Evolutionary conservation across 2,329 filamentous ascomycete species (phyloP), one percentile per base, ranked within the genome.

Genomic region (Cordyceps javanica): DNA sequence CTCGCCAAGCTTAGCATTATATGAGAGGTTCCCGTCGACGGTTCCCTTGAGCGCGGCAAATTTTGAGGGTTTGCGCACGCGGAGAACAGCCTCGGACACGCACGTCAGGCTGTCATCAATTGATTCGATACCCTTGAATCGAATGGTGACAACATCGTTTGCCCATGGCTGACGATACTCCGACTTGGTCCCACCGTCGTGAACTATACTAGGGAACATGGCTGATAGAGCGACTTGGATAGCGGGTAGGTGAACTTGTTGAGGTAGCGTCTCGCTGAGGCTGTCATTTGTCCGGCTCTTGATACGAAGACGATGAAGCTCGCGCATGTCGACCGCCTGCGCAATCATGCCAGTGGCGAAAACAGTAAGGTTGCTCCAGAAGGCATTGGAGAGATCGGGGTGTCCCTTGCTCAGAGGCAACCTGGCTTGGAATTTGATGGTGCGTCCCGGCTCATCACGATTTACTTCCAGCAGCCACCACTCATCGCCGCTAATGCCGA

Each of bases 391-490:
- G 52, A 79, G 65, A 51, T 75, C 72, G 30, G 78, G 73, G 34
- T 76, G 69, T 21, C 72, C 73, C 45, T 72, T 73, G 25, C 69
- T 73, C 46, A 81, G 71, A 30, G 74, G 75, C 53, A 82, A 65
- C 58, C 68, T 71, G 28, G 73, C 69, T 60, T 73, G 71, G 16
- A 72, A 67, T 48, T 63, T 68, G 44, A 67, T 57, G 3, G 62
- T 51, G 19, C 67, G 68, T 21, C 61, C 62, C 21, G 64, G 53
- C 32, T 65, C 62, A 26, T 62, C 61, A 19, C 65, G 65, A 54
- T 67, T 85, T 79, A 83, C 70, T 70, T 87, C 81, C 55, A 90
- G 76, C 60, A 92, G 75, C 85, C 87, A 92, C 89, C 90, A 96
- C 60, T 80, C 81, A 67, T 94, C 89, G 55, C 90, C 89, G 65